Evolutionary conservation across 352 stramenopile species (phyloP).

Genomic region (Blastocystis hominis): DNA sequence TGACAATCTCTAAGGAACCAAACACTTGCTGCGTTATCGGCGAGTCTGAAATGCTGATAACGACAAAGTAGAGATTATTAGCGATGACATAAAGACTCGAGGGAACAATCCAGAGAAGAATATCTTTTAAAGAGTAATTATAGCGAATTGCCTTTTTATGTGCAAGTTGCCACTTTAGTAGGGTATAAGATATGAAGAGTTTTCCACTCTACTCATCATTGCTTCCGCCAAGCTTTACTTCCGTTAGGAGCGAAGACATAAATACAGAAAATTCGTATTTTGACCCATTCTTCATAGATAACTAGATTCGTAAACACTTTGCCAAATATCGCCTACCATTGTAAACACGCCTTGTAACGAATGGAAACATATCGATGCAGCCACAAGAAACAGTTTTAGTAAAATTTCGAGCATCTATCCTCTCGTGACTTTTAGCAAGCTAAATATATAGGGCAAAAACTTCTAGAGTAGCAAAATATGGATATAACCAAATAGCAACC

Average conservation of each 20-base stretch:
- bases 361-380: constrained; percentile 11
- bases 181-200: constrained; percentile 15
- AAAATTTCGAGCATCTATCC: constrained; percentile 28
- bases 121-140: constrained; percentile 34
- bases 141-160: not conserved
- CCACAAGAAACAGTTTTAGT: constrained; percentile 8
- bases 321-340: not conserved
- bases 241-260: constrained; percentile 54
- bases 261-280: constrained; percentile 55
- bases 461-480: too few relatives aligned
- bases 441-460: too few relatives aligned
- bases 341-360: constrained; percentile 57
- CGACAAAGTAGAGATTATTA: constrained; percentile 54
- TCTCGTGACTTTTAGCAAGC: not conserved
- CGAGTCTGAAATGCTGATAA: constrained; percentile 49
- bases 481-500: not conserved
- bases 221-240: not conserved
- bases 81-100: constrained; percentile 35
- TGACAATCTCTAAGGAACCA: constrained; percentile 41
- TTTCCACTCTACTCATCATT: not conserved
- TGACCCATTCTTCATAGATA: not conserved
- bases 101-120: constrained; percentile 40
- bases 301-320: constrained; percentile 9
- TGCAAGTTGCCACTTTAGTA: not conserved
- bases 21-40: constrained; percentile 52